Percentiles rank a stretch among this genome's conserved stretches.
Conservation (phyloP, 176 grass and related monocot species). For the Musa acuminata region DNA sequence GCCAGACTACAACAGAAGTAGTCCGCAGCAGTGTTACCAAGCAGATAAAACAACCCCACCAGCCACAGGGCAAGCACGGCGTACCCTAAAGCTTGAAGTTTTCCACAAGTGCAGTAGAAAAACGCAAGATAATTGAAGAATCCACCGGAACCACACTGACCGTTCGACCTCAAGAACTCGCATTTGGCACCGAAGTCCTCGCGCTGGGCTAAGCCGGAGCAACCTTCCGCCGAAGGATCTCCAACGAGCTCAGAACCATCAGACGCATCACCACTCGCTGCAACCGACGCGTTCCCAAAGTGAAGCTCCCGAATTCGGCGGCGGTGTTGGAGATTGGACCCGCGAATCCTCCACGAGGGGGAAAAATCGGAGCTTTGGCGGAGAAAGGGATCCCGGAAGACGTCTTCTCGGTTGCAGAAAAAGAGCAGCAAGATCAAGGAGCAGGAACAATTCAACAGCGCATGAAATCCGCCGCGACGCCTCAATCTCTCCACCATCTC, state of each 20-base stretch:
- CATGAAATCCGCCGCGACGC: background rate
- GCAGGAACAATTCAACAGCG: background rate
- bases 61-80: constrained; percentile 17
- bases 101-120: constrained; percentile 18
- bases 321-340: background rate
- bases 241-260: background rate
- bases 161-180: constrained; percentile 6
- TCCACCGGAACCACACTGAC: background rate
- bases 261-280: background rate
- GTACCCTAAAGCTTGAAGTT: constrained; percentile 8
- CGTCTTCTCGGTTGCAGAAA: background rate
- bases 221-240: background rate
- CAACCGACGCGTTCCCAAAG: background rate
- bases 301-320: background rate
- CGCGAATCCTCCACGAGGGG: background rate
- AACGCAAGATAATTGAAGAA: constrained; percentile 17
- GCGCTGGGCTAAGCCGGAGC: background rate
- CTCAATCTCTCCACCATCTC: constrained; percentile 8
- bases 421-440: constrained; percentile 8
- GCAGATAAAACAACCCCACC: constrained; percentile 8
- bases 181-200: constrained; percentile 4
- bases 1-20: constrained; percentile 20
- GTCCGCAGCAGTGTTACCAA: constrained; percentile 22
- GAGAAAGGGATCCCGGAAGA: background rate
- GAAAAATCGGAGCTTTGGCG: background rate